Conservation (phyloP, 1,284 basidiomycete genomes). For the Fomitiporia mediterranea region DNA sequence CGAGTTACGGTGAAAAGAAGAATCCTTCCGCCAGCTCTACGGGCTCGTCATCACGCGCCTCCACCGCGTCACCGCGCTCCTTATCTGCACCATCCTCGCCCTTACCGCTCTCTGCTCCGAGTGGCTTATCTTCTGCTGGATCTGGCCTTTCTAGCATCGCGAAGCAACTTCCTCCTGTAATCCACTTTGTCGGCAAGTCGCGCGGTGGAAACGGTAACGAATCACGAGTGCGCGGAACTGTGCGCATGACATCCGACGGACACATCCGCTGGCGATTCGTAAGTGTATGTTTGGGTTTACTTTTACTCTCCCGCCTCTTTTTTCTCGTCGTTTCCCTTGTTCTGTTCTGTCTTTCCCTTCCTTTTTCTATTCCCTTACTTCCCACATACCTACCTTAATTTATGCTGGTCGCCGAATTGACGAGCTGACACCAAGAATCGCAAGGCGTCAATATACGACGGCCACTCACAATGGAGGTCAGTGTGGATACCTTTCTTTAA, state of each 20-base stretch:
- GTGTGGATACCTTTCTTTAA: conserved; percentile 13
- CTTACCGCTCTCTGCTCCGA: conserved; percentile 5
- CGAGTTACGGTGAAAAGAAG: conserved; percentile 1
- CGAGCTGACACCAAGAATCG: conserved; percentile 14
- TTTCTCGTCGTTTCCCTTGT: background rate
- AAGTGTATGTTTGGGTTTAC: conserved; percentile 29
- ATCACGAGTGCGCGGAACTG: conserved; percentile 49
- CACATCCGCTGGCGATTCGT: conserved; percentile 62
- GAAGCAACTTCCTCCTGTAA: conserved; percentile 34
- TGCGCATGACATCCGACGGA: conserved; percentile 49
- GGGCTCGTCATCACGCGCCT: conserved; percentile 19
- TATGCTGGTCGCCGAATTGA: background rate
- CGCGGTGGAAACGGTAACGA: conserved; percentile 41
- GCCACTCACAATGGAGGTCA: conserved; percentile 53
- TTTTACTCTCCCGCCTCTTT: background rate
- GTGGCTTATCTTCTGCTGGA: conserved; percentile 1
- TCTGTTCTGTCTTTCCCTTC: background rate
- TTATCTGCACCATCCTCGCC: background rate
- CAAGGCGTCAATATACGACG: conserved; percentile 48
- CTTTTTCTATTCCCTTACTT: background rate
- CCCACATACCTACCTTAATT: background rate
- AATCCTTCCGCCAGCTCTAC: conserved; percentile 26
- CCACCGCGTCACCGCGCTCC: conserved; percentile 9
- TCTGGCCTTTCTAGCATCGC: conserved; percentile 7
- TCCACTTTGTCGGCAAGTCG: conserved; percentile 52